phyloP scores from a whole-genome alignment of 2,329 filamentous ascomycete species.

The Botryotinia globosa region DNA sequence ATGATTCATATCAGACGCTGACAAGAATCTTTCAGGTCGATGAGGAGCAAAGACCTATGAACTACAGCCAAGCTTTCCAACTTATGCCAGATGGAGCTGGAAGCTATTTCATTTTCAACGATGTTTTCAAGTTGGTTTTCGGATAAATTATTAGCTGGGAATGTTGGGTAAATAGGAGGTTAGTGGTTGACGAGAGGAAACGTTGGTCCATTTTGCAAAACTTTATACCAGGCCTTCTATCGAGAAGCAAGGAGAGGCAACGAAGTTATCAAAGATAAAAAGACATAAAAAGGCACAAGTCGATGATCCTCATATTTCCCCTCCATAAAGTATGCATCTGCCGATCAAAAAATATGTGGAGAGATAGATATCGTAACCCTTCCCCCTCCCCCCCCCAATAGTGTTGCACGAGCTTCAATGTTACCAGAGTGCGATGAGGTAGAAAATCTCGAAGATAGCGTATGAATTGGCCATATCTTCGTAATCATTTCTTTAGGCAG shows the following conservation, averaged over 20 bases:
- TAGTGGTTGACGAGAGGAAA: constrained; percentile 15
- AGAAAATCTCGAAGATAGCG: background rate
- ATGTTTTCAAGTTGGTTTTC: constrained; percentile 90
- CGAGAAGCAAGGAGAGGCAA: constrained; percentile 23
- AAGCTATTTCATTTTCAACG: constrained; percentile 87
- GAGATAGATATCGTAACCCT: background rate
- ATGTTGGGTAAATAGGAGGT: constrained; percentile 29
- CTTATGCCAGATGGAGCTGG: constrained; percentile 65
- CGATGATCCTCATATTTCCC: constrained; percentile 5
- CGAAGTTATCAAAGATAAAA: constrained; percentile 22
- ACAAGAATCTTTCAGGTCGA: constrained; percentile 63
- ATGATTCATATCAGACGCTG: background rate
- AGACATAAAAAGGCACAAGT: constrained; percentile 10
- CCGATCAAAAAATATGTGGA: constrained; percentile 11
- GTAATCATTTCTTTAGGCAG: constrained; percentile 7
- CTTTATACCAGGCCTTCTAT: constrained; percentile 31
- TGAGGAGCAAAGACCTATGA: constrained; percentile 81
- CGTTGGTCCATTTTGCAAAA: constrained; percentile 25
- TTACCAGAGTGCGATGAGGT: background rate
- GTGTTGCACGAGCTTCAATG: constrained; percentile 1
- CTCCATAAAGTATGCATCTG: background rate
- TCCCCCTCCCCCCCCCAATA: background rate
- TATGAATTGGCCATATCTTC: background rate
- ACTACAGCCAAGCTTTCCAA: constrained; percentile 87
- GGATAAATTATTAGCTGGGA: constrained; percentile 33